Conservation (phyloP, 2,329 filamentous ascomycete genomes). For the Epichloe gansuensis region DNA sequence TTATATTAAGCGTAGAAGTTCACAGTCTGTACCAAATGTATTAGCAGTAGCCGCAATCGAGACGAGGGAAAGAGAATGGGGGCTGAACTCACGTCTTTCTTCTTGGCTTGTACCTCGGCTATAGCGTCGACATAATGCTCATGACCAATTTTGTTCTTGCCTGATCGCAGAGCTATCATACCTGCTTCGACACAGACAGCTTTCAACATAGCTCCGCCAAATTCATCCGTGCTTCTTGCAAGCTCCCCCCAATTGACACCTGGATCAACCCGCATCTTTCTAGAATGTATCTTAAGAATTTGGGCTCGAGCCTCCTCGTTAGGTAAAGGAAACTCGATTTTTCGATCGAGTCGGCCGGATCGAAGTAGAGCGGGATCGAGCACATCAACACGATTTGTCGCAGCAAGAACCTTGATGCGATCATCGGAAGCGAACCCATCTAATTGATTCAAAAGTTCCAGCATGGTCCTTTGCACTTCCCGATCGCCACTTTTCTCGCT, state of each 20-base stretch:
- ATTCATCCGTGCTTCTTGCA: conserved; percentile 94
- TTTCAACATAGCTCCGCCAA: conserved; percentile 94
- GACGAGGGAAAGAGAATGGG: too few species aligned
- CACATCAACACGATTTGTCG: conserved; percentile 89
- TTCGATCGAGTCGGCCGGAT: conserved; percentile 84
- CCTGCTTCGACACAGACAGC: conserved; percentile 97
- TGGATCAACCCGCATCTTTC: conserved; percentile 95
- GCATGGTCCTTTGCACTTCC: conserved; percentile 97
- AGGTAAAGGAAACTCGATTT: conserved; percentile 95
- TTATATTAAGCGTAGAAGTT: conserved; percentile 37
- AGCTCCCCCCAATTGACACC: conserved; percentile 92
- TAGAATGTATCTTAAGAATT: conserved; percentile 92
- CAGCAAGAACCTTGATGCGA: conserved; percentile 89
- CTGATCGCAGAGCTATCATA: conserved; percentile 93
- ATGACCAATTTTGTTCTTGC: conserved; percentile 92
- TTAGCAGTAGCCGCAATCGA: conserved; percentile 2
- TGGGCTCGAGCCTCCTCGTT: conserved; percentile 96
- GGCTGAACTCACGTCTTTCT: conserved; percentile 58
- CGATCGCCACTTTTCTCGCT: conserved; percentile 95
- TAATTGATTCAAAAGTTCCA: conserved; percentile 95
- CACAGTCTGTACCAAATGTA: conserved; percentile 31
- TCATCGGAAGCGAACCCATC: conserved; percentile 97
- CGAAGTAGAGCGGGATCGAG: conserved; percentile 83
- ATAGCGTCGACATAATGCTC: conserved; percentile 99
- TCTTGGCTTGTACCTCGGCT: conserved; percentile 87